Conservation (phyloP, 345 rosid genomes). For the Euphorbia pulcherrima region DNA sequence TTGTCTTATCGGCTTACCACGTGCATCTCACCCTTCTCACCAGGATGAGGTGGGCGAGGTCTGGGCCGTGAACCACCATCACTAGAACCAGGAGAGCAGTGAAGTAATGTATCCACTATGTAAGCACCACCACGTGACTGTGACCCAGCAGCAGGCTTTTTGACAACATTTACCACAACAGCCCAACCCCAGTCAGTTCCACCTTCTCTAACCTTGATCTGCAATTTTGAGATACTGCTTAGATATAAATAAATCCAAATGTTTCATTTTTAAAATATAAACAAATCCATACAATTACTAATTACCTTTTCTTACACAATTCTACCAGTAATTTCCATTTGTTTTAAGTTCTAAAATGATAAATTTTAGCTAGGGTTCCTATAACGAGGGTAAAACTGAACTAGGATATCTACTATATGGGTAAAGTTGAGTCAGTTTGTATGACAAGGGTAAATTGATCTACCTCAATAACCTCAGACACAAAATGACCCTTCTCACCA, state of each 20-base stretch:
- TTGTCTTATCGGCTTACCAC: slow-evolving; percentile 58
- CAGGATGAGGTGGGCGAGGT: slow-evolving; percentile 87
- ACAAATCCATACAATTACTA: no score
- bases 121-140: slow-evolving; percentile 68
- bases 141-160: slow-evolving; percentile 60
- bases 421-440: no score
- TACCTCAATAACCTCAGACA: no score
- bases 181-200: slow-evolving; percentile 99
- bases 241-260: background rate
- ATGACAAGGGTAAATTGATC: no score
- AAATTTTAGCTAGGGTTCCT: no score
- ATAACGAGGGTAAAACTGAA: no score
- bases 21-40: slow-evolving; percentile 98
- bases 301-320: no score
- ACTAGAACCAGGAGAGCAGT: slow-evolving; percentile 75
- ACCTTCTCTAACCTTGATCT: slow-evolving; percentile 94
- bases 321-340: no score
- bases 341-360: no score
- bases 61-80: slow-evolving; percentile 85
- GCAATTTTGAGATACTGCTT: slow-evolving; percentile 23
- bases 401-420: no score
- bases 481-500: no score
- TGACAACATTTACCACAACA: slow-evolving; percentile 89
- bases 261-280: background rate
- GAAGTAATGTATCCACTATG: slow-evolving; percentile 88